Conservation (phyloP, 768 basidiomycete genomes). For the Podaxis sp. region DNA sequence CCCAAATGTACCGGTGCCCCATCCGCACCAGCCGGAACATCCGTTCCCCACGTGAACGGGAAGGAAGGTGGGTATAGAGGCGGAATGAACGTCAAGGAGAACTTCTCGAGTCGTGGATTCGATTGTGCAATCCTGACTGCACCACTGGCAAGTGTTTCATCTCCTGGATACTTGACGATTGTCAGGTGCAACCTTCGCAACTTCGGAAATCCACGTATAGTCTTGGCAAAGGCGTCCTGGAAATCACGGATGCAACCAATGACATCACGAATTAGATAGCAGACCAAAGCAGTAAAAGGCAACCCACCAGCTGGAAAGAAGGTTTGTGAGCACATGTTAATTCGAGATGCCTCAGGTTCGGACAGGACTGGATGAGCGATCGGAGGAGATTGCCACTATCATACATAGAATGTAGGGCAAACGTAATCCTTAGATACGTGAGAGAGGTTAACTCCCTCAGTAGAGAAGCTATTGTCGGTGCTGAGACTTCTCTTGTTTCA, state of each 20-base stretch:
- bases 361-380: constrained; percentile 65
- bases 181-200: constrained; percentile 63
- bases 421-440: constrained; percentile 60
- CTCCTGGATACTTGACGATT: constrained; percentile 66
- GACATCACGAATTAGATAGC: constrained; percentile 2
- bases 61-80: constrained; percentile 49
- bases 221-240: constrained; percentile 64
- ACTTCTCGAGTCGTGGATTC: constrained; percentile 66
- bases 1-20: constrained; percentile 4
- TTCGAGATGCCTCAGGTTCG: constrained; percentile 61
- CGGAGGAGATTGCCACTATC: constrained; percentile 71
- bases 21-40: background rate
- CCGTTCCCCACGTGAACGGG: constrained; percentile 28
- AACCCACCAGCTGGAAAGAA: constrained; percentile 68
- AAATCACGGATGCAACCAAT: background rate
- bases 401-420: constrained; percentile 71
- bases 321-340: constrained; percentile 68
- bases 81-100: constrained; percentile 67
- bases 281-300: background rate
- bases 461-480: constrained; percentile 58
- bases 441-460: constrained; percentile 57
- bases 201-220: constrained; percentile 59
- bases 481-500: constrained; percentile 65
- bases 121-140: constrained; percentile 62
- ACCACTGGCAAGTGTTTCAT: constrained; percentile 56